Evolutionary conservation across 2,329 filamentous ascomycete species (phyloP).

Genomic region (Fusarium sacchari): DNA sequence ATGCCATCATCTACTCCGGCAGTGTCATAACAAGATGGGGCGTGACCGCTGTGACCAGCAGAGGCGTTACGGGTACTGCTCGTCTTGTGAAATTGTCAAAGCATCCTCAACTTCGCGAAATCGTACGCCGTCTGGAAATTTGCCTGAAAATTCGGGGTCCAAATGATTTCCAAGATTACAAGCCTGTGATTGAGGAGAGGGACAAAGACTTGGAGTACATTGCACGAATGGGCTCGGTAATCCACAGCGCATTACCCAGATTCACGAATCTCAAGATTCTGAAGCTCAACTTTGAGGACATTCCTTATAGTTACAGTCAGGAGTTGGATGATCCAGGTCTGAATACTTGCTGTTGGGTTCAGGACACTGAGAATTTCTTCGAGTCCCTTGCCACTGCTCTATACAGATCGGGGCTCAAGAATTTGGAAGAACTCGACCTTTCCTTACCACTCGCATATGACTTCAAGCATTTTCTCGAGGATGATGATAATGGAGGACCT

Average conservation of each 20-base stretch:
- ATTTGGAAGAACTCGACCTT: background rate
- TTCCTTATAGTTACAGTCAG: background rate
- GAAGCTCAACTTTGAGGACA: background rate
- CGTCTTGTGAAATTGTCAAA: background rate
- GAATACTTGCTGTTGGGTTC: background rate
- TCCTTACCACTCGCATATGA: background rate
- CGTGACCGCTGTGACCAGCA: background rate
- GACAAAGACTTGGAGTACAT: background rate
- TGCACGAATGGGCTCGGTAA: background rate
- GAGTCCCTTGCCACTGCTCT: background rate
- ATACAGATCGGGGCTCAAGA: background rate
- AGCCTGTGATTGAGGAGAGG: background rate
- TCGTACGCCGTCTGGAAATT: background rate
- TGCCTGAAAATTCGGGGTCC: background rate
- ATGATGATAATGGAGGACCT: background rate
- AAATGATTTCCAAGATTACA: background rate
- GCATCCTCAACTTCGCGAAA: background rate
- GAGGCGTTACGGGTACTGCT: background rate
- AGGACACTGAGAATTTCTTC: background rate
- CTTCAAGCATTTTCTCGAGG: background rate
- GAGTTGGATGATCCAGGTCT: background rate
- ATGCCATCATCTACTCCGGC: background rate
- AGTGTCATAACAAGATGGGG: background rate
- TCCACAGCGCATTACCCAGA: background rate
- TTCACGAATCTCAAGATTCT: background rate